Conservation (phyloP, 495 filamentous ascomycete genomes). For the Pseudotulostoma volvatum region DNA sequence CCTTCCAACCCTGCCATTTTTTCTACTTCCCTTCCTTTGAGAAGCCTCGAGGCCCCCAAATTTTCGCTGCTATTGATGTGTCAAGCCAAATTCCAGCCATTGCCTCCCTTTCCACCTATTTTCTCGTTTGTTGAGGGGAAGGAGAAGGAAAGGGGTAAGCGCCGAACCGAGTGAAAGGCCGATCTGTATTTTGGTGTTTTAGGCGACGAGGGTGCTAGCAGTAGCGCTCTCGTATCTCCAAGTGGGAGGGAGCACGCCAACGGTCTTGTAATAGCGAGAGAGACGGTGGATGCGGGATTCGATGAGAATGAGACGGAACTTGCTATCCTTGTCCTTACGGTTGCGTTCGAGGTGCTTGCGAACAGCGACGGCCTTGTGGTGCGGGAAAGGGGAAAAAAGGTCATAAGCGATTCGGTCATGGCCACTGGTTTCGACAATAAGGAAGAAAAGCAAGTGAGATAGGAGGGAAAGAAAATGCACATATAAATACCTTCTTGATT, state of each 20-base stretch:
- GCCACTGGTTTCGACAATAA: neutral
- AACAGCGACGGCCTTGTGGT: conserved; percentile 95
- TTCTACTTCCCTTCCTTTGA: too few relatives aligned
- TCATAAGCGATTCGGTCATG: conserved; percentile 2
- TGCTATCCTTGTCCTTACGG: conserved; percentile 99
- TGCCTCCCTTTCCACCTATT: too few relatives aligned
- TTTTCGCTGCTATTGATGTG: too few relatives aligned
- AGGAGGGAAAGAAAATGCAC: conserved; percentile 36
- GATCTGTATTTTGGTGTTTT: conserved; percentile 19
- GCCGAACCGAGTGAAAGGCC: too few relatives aligned
- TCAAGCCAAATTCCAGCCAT: too few relatives aligned
- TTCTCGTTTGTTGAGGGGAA: neutral
- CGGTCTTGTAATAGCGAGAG: conserved; percentile 95
- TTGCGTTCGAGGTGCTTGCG: conserved; percentile 99
- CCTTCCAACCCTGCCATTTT: too few relatives aligned
- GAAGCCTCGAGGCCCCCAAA: too few relatives aligned
- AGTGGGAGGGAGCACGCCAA: conserved; percentile 92
- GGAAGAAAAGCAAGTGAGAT: neutral
- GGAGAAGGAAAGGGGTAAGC: neutral
- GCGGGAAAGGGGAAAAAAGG: conserved; percentile 15
- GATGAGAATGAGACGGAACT: conserved; percentile 99
- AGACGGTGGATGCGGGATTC: conserved; percentile 99
- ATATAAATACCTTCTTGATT: conserved; percentile 99
- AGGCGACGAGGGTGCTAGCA: conserved; percentile 39
- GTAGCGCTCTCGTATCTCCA: conserved; percentile 84